Base-by-base conservation (phyloP, 2,329 filamentous ascomycete species). In the Xylariomycetidae sp. region DNA sequence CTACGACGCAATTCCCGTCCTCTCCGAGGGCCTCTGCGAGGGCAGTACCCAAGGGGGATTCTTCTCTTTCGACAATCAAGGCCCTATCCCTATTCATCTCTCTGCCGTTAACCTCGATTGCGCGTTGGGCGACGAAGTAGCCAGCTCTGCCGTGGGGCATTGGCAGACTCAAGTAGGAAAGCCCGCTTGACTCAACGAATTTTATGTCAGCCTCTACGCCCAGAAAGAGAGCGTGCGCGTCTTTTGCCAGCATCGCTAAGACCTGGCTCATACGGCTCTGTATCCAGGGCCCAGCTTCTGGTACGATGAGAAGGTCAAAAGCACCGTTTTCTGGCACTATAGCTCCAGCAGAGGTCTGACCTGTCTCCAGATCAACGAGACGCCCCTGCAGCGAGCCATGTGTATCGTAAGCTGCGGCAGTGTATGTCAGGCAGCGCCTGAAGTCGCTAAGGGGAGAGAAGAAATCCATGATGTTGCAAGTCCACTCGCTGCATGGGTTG, bases 41-140 rank as follows among this genome's bases (percentile, higher is more conserved):
- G 10, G 29, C 30, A 4, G 32, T 25, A 6, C 30, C 37, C 2
- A 43, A 35, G 2, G 13, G 3, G 11, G 31, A 17, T 10, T 14
- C 10, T 16, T 35, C 16, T 16, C 25, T 19, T 16, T 43, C 37
- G 4, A 40, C 30, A n/a, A 43, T 38, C 19, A 43, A n/a, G 31
- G 33, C 40, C 3, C 34, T 34, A 16, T 31, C 16, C 11, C 15
- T 31, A n/a, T 25, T 25, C 19, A n/a, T 8, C n/a, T n/a, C n/a
- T n/a, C n/a, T n/a, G n/a, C n/a, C n/a, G n/a, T n/a, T n/a, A n/a
- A n/a, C n/a, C n/a, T n/a, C n/a, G n/a, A n/a, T n/a, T n/a, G n/a
- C n/a, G n/a, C n/a, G n/a, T n/a, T n/a, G n/a, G n/a, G n/a, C n/a
- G n/a, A n/a, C n/a, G n/a, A n/a, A n/a, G n/a, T n/a, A n/a, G n/a